Evolutionary conservation across 202 grass and related monocot genomes (phyloP).

Genomic region (Zoysia matrella): DNA sequence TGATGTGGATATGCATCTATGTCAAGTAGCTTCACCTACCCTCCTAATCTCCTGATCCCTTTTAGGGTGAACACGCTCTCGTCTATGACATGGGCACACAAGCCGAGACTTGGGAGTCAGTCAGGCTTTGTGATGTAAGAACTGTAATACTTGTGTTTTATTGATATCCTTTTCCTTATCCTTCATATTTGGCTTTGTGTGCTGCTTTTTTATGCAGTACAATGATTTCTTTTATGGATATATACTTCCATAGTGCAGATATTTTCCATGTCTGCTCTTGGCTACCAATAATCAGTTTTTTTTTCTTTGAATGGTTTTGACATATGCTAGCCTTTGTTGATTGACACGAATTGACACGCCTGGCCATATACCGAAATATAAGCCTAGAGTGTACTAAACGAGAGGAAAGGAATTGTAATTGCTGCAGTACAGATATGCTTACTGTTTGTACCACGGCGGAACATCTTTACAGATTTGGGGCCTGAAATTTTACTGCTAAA

Average conservation of each 20-base stretch:
- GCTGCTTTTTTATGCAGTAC: background rate
- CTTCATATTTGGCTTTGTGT: background rate
- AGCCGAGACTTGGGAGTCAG: constrained; percentile 77
- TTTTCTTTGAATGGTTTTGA: constrained; percentile 1
- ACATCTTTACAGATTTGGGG: background rate
- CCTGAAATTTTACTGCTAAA: background rate
- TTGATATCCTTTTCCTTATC: constrained; percentile 27
- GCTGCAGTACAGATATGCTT: background rate
- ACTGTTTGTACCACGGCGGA: background rate
- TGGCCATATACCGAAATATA: constrained; percentile 20
- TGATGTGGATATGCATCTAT: background rate
- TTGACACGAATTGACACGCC: background rate
- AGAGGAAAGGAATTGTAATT: constrained; percentile 11
- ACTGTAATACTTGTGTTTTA: constrained; percentile 32
- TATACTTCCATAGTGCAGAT: background rate
- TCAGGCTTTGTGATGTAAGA: constrained; percentile 88
- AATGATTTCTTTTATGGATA: background rate
- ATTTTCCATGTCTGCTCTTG: background rate
- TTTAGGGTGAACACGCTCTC: constrained; percentile 85
- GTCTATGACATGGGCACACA: constrained; percentile 87
- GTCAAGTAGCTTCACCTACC: constrained; percentile 32
- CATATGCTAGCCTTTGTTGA: constrained; percentile 15
- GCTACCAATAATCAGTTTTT: background rate
- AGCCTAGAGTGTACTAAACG: constrained; percentile 11
- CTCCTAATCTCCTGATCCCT: constrained; percentile 32